A percentile compares a stretch with the other conserved stretches of the same genome.
phyloP scores from a whole-genome alignment of 2,329 filamentous ascomycete species.

The Emmonsiellopsis sp. region DNA sequence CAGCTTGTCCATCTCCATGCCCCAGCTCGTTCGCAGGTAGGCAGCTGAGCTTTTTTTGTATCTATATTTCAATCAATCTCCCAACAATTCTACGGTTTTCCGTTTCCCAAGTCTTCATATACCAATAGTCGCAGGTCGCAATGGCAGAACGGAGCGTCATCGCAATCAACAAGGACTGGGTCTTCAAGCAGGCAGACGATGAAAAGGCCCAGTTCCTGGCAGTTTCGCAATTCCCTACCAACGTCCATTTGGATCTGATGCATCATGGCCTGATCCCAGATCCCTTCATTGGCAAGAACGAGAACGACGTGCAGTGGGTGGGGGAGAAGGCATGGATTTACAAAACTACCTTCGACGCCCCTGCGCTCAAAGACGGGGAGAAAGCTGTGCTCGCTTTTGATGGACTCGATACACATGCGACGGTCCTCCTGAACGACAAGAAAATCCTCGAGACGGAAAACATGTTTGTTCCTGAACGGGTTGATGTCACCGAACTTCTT shows the following conservation, averaged over 20 bases:
- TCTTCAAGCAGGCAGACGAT: conserved; percentile 18
- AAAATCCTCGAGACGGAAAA: conserved; percentile 58
- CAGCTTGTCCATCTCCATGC: background rate
- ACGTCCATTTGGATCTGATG: conserved; percentile 24
- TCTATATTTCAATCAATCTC: too few relatives aligned
- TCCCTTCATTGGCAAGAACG: conserved; percentile 21
- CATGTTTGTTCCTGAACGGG: conserved; percentile 61
- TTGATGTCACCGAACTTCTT: conserved; percentile 51
- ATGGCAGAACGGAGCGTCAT: conserved; percentile 9
- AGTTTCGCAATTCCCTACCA: conserved; percentile 22
- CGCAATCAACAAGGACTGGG: conserved; percentile 18
- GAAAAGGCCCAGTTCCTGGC: conserved; percentile 17
- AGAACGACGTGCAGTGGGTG: conserved; percentile 22
- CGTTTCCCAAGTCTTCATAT: background rate
- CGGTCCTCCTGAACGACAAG: conserved; percentile 56
- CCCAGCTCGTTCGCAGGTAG: too few relatives aligned
- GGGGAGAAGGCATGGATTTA: conserved; percentile 22
- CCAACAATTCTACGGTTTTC: background rate
- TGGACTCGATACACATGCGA: conserved; percentile 65
- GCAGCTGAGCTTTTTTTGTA: too few relatives aligned
- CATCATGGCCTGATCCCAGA: conserved; percentile 18
- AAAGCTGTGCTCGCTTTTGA: conserved; percentile 57
- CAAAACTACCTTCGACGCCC: conserved; percentile 46
- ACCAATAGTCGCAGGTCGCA: conserved; percentile 7
- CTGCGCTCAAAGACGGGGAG: conserved; percentile 18